Evolutionary conservation across 768 basidiomycete species (phyloP).

Genomic region (Mycena vitilis): DNA sequence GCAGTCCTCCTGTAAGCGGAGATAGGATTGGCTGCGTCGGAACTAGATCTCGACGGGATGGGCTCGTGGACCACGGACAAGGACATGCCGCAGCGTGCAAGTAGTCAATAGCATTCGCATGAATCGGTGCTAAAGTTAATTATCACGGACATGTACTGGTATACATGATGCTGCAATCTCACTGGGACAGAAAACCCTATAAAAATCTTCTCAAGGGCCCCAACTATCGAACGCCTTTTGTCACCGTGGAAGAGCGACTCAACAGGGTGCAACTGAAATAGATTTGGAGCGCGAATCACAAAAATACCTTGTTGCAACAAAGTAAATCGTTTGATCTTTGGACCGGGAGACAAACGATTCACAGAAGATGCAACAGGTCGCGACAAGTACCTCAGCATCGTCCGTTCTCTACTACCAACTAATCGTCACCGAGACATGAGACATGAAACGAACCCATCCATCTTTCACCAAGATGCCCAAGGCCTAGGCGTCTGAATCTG

Average conservation of each 20-base stretch:
- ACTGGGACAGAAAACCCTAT: conserved; percentile 15
- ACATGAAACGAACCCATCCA: too few species aligned
- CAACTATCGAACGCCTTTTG: not conserved
- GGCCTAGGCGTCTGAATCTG: not conserved
- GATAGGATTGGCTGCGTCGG: not conserved
- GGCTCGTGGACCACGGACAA: conserved; percentile 30
- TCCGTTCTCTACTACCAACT: too few species aligned
- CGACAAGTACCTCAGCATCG: too few species aligned
- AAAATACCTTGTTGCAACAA: too few species aligned
- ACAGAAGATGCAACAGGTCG: too few species aligned
- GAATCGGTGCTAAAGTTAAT: conserved; percentile 27
- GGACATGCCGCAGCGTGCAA: conserved; percentile 21
- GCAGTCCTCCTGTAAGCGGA: conserved; percentile 27
- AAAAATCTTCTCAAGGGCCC: too few species aligned
- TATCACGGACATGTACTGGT: conserved; percentile 38
- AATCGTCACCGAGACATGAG: too few species aligned
- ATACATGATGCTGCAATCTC: conserved; percentile 37
- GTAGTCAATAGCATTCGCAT: conserved; percentile 13
- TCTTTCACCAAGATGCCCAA: not conserved
- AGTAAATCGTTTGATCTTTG: too few species aligned
- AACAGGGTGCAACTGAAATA: not conserved
- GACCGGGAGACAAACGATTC: too few species aligned
- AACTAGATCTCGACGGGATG: conserved; percentile 13
- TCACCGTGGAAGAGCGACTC: not conserved
- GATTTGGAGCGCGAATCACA: too few species aligned